Percentiles rank a stretch among this genome's conserved stretches.
Conservation (phyloP, 164 flowering plant species). For the Tetracentron sinense region DNA sequence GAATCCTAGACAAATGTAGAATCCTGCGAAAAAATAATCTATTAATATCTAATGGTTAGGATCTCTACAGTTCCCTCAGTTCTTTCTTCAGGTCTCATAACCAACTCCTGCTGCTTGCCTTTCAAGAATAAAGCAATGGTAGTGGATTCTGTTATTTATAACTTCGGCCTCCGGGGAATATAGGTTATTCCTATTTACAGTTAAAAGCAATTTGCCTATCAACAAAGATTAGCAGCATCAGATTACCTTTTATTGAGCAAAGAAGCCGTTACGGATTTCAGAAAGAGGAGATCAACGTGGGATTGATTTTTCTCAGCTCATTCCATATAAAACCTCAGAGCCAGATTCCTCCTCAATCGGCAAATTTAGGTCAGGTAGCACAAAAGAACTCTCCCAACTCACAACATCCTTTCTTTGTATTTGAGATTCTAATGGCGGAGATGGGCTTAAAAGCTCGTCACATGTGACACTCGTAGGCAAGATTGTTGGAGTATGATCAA, state of each 20-base stretch:
- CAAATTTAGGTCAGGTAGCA: conserved; percentile 46
- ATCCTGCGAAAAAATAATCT: no score
- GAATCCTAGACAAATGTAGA: no score
- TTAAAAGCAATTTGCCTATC: conserved; percentile 8
- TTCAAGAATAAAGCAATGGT: neutral
- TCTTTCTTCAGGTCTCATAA: no score
- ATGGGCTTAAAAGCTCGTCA: neutral
- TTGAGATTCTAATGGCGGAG: neutral
- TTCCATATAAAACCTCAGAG: conserved; percentile 5
- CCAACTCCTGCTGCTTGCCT: neutral
- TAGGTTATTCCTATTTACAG: conserved; percentile 7
- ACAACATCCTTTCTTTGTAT: conserved; percentile 4
- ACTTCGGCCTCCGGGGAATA: neutral
- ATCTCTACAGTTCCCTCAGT: no score
- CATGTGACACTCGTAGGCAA: neutral
- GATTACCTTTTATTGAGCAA: no score
- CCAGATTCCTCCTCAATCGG: conserved; percentile 28
- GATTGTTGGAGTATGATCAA: neutral
- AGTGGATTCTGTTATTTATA: neutral
- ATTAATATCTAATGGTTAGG: no score
- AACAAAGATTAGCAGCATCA: neutral
- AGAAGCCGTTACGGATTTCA: no score
- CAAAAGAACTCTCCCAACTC: conserved; percentile 7
- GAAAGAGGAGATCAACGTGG: no score
- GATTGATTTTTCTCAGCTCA: conserved; percentile 14